Conservation (phyloP, 2,329 filamentous ascomycete genomes). For the Hortaea werneckii region DNA sequence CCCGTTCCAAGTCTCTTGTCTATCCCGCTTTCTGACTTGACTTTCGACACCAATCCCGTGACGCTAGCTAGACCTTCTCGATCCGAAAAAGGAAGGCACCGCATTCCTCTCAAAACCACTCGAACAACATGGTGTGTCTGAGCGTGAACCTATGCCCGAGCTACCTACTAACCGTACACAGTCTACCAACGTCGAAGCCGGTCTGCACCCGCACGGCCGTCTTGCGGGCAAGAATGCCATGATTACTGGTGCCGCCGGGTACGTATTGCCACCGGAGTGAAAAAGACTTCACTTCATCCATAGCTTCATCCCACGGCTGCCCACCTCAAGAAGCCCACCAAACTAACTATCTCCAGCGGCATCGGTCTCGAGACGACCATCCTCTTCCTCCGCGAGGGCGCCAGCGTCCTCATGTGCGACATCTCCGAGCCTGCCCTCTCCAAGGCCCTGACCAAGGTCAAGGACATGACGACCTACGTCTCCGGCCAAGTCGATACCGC, state of each 20-base stretch:
- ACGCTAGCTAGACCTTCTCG: too few relatives aligned
- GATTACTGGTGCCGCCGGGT: conserved; percentile 81
- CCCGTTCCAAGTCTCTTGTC: too few relatives aligned
- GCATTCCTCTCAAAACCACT: too few relatives aligned
- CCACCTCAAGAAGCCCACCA: too few relatives aligned
- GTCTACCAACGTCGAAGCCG: neutral
- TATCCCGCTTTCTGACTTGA: too few relatives aligned
- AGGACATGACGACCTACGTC: conserved; percentile 48
- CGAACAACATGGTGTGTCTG: neutral
- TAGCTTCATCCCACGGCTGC: too few relatives aligned
- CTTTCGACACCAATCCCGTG: too few relatives aligned
- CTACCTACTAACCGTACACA: neutral
- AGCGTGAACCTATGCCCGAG: too few relatives aligned
- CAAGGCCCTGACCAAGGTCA: conserved; percentile 64
- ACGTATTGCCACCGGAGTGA: conserved; percentile 27
- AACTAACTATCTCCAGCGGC: conserved; percentile 46
- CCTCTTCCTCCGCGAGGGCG: conserved; percentile 81
- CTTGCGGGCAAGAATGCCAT: conserved; percentile 59
- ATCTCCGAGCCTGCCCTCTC: conserved; percentile 70
- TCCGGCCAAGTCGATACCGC: conserved; percentile 54
- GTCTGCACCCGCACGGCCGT: conserved; percentile 26
- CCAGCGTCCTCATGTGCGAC: conserved; percentile 74
- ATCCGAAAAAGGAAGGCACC: too few relatives aligned
- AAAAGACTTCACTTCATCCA: neutral
- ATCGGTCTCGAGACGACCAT: conserved; percentile 89